These are phyloP conservation scores for Akanthomyces lecanii DNA, from an alignment of 2,329 filamentous ascomycete species.

Conservation along the genomic window DNA sequence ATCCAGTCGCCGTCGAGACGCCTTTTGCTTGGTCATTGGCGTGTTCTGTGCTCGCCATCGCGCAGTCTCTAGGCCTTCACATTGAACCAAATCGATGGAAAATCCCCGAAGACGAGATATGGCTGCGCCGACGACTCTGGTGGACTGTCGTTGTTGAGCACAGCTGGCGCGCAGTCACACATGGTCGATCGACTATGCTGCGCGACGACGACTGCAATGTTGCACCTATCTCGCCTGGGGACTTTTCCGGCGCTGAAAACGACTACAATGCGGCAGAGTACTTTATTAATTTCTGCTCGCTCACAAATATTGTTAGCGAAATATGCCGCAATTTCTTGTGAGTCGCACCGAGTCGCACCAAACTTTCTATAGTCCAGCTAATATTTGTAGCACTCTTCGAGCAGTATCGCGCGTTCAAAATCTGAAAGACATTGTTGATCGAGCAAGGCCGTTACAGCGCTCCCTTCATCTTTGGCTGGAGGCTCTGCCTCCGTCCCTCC, in stretches of 20 bases:
- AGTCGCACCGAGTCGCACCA: neutral
- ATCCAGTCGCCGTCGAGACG: slow-evolving; percentile 20
- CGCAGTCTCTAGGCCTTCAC: slow-evolving; percentile 20
- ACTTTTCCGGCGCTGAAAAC: slow-evolving; percentile 6
- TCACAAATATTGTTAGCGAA: slow-evolving; percentile 17
- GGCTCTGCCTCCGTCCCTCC: slow-evolving; percentile 16
- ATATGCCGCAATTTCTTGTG: slow-evolving; percentile 20
- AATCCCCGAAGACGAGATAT: slow-evolving; percentile 18
- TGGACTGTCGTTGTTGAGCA: slow-evolving; percentile 21
- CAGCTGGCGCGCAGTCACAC: slow-evolving; percentile 22
- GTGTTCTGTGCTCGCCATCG: slow-evolving; percentile 18
- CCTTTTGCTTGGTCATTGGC: slow-evolving; percentile 21
- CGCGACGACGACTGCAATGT: slow-evolving; percentile 22
- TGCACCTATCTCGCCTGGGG: slow-evolving; percentile 11
- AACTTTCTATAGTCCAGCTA: neutral
- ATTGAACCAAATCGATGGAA: slow-evolving; percentile 20
- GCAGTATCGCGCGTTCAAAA: slow-evolving; percentile 18
- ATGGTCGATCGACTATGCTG: slow-evolving; percentile 20
- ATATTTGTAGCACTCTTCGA: slow-evolving; percentile 16
- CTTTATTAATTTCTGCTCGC: slow-evolving; percentile 18
- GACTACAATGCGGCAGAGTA: slow-evolving; percentile 10
- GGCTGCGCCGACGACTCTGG: slow-evolving; percentile 21
- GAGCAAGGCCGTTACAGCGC: slow-evolving; percentile 16
- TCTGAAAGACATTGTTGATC: slow-evolving; percentile 8
- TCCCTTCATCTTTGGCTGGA: slow-evolving; percentile 18